These are phyloP conservation scores for Candolleomyces aberdarensis DNA, from an alignment of 768 basidiomycete genomes.

Conservation along the genomic window DNA sequence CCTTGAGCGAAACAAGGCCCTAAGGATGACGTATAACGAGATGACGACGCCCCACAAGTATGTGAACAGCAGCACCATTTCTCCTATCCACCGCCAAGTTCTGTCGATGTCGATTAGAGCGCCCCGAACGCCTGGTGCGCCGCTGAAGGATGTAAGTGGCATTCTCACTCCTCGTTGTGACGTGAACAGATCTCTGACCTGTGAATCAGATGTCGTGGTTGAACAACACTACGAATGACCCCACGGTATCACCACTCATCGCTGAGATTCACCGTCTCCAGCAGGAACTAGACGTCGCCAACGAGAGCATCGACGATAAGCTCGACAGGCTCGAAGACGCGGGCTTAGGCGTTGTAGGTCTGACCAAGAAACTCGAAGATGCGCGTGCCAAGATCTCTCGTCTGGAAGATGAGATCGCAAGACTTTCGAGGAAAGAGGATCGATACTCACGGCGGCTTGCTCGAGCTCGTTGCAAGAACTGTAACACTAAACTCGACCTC, in stretches of 20 bases:
- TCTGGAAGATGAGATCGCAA: constrained; percentile 68
- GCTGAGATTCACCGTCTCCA: constrained; percentile 72
- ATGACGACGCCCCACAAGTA: constrained; percentile 57
- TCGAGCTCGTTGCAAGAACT: constrained; percentile 66
- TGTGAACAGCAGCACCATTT: constrained; percentile 56
- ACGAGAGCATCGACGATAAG: constrained; percentile 86
- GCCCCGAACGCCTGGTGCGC: constrained; percentile 77
- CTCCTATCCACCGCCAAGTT: constrained; percentile 75
- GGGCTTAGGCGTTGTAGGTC: constrained; percentile 68
- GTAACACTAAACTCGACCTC: constrained; percentile 59
- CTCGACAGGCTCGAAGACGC: constrained; percentile 82
- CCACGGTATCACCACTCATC: constrained; percentile 59
- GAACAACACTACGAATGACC: constrained; percentile 56
- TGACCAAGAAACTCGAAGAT: constrained; percentile 70
- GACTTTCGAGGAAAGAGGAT: constrained; percentile 65
- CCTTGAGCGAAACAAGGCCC: constrained; percentile 60
- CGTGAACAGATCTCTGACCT: constrained; percentile 2
- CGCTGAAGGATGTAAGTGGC: constrained; percentile 68
- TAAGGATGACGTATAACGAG: constrained; percentile 51
- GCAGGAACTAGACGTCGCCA: constrained; percentile 71
- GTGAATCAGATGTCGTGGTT: constrained; percentile 67
- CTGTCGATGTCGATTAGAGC: constrained; percentile 63
- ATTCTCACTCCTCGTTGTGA: neutral
- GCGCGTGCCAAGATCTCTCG: constrained; percentile 52
- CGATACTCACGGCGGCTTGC: constrained; percentile 60